Base-by-base conservation (phyloP, 371 early-diverging fungal genomes). In the Mortierella sp. region DNA sequence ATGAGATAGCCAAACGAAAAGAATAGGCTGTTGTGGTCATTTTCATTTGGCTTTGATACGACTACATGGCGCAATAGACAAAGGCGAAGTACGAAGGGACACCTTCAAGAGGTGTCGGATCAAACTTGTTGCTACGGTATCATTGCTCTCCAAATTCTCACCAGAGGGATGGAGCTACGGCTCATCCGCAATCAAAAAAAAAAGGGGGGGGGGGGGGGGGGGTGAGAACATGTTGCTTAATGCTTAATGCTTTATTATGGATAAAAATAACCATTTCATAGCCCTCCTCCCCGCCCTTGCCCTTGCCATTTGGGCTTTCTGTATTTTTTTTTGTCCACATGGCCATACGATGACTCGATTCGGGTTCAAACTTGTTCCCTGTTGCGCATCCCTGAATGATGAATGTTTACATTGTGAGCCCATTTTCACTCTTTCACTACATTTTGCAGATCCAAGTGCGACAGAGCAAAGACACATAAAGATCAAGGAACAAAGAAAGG, bases 231-330 rank as follows among this genome's bases (percentile, higher is more conserved):
- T 55, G n/a, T 26, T 55, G 34, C 58, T 7, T 31, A 2, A 4
- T 52, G 4, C 26, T 26, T 29, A 26, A 13, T 10, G 1, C 13
- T 53, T 3, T 9, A 13, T 53, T 24, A 22, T 53, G 6, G 53
- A 53, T 53, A 53, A 53, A 53, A 53, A 53, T 53, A 50, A 50
- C n/a, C 50, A 50, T 50, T 50, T n/a, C 10, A 47, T 47, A 50
- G 22, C 50, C 9, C 8, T 50, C 22, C 50, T n/a, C n/a, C 50
- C 50, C 50, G 24, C n/a, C 10, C 7, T 45, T 22, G 7, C 16
- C 22, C 22, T 8, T 22, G 11, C 26, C 50, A 9, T 6, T 13
- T 7, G 24, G 22, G 24, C n/a, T 24, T 24, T 22, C 26, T 24
- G 9, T 24, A 52, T 24, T 52, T 11, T 52, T 11, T 8, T 10